Evolutionary conservation across 1,284 basidiomycete species (phyloP).

Genomic region (Heimioporus retisporus): DNA sequence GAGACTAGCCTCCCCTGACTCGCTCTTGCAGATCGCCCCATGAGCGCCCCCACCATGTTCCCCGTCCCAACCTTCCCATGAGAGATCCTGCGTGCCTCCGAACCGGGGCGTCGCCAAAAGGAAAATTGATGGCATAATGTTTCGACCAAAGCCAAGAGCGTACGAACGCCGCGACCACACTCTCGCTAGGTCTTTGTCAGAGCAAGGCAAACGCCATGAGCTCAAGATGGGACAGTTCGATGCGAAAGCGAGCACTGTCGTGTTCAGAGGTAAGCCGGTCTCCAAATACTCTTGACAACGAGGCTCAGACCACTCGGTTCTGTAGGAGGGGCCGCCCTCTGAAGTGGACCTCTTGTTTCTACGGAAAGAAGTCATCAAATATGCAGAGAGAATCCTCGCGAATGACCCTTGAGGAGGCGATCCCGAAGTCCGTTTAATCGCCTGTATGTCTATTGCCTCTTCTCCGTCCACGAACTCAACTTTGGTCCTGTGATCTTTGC

Average conservation of each 20-base stretch:
- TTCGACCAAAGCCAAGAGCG: slow-evolving; percentile 74
- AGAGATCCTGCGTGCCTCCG: slow-evolving; percentile 74
- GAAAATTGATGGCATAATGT: slow-evolving; percentile 74
- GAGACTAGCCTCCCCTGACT: no score
- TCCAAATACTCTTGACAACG: background rate
- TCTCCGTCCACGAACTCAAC: slow-evolving; percentile 44
- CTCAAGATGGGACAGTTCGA: slow-evolving; percentile 83
- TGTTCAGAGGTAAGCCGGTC: slow-evolving; percentile 71
- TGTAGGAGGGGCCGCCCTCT: no score
- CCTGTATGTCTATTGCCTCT: no score
- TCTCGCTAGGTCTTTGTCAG: slow-evolving; percentile 84
- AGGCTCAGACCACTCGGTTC: background rate
- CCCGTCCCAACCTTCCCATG: background rate
- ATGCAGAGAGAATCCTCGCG: no score
- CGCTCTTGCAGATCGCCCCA: no score
- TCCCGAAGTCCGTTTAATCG: no score
- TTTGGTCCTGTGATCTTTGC: background rate
- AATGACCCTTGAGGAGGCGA: no score
- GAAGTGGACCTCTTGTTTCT: no score
- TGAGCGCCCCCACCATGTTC: no score
- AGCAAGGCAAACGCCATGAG: slow-evolving; percentile 86
- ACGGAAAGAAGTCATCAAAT: no score
- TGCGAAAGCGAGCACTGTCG: slow-evolving; percentile 88
- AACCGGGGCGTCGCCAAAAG: slow-evolving; percentile 76
- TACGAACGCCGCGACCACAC: slow-evolving; percentile 80